Percentiles rank a stretch among this genome's conserved stretches.
phyloP scores from a whole-genome alignment of 768 basidiomycete species.

The Termitomyces sp. region DNA sequence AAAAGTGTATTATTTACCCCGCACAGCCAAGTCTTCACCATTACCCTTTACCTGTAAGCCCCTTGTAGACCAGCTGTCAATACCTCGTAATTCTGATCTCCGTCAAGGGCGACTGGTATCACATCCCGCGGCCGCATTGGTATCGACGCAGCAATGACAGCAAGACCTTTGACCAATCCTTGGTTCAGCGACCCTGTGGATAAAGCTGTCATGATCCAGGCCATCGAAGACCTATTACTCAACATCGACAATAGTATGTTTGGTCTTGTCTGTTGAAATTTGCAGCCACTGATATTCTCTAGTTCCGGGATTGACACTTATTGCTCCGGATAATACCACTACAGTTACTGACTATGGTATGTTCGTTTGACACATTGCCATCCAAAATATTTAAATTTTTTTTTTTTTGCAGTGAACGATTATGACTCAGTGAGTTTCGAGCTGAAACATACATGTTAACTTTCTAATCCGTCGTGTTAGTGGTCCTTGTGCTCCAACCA shows the following conservation, averaged over 20 bases:
- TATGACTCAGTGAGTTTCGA: constrained; percentile 22
- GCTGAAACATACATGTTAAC: not conserved
- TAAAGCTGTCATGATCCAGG: constrained; percentile 44
- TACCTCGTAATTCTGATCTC: constrained; percentile 1
- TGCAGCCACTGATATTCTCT: not conserved
- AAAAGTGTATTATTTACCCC: not conserved
- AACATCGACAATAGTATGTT: constrained; percentile 35
- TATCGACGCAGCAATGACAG: constrained; percentile 45
- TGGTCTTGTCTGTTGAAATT: not conserved
- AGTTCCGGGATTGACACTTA: constrained; percentile 48
- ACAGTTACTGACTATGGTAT: constrained; percentile 47
- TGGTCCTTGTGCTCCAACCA: constrained; percentile 52
- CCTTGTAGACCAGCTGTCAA: not conserved
- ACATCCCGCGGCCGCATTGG: constrained; percentile 61
- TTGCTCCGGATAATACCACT: constrained; percentile 55
- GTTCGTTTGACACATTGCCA: constrained; percentile 4
- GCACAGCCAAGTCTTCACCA: constrained; percentile 48
- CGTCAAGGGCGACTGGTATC: constrained; percentile 47
- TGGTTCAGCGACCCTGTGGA: constrained; percentile 58
- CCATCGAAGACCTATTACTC: constrained; percentile 41
- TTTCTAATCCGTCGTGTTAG: constrained; percentile 11
- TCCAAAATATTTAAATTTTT: constrained; percentile 3
- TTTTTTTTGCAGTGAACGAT: constrained; percentile 30
- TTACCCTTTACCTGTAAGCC: constrained; percentile 52
- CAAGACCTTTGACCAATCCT: constrained; percentile 41